Base-by-base conservation (phyloP, 2,329 filamentous ascomycete species). In the Cercospora nicotianae region DNA sequence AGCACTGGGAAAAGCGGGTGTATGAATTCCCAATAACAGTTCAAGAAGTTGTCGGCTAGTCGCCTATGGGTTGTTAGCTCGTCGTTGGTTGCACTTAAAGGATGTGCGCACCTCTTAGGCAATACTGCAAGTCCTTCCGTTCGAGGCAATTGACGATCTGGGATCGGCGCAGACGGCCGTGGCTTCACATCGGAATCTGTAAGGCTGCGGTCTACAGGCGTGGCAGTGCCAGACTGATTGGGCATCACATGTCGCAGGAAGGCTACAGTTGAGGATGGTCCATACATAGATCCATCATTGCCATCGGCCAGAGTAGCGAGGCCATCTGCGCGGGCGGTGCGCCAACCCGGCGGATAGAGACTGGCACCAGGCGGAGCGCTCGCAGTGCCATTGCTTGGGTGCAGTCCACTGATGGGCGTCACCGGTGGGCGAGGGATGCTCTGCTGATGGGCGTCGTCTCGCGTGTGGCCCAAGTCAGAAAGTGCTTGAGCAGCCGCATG, bases 1-100 rank as follows among this genome's bases (percentile, higher is more conserved):
- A 75, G 67, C 7, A 75, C 72, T 5, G 73, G 73, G 36, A 75
- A 75, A 10, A 75, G 64, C 5, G 73, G 73, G 39, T 75, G 73
- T 4, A 72, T 73, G 59, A 73, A 75, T 33, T 73, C 72, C 72
- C 72, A 75, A 39, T 70, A 75, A 60, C 73, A 75, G 6, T 67
- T 59, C 57, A 75, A 51, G 28, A 73, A 75, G 55, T 74, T 72
- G 59, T 75, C 72, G 12, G 73, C 73, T 57, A 72, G 71, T 33
- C 72, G 72, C 31, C 62, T 64, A n/a, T 20, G n/a, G 26, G 31
- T 5, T 42, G 51, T 64, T 13, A 64, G 51, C 51, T 18, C 20
- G 13, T 18, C 2, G 7, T 18, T n/a, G 28, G 16, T 42, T n/a
- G 4, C 16, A 1, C 1, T n/a, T 1, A n/a, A 6, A n/a, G 16